phyloP scores from a whole-genome alignment of 2,329 filamentous ascomycete genomes.

The Paraphoma chrysanthemicola region DNA sequence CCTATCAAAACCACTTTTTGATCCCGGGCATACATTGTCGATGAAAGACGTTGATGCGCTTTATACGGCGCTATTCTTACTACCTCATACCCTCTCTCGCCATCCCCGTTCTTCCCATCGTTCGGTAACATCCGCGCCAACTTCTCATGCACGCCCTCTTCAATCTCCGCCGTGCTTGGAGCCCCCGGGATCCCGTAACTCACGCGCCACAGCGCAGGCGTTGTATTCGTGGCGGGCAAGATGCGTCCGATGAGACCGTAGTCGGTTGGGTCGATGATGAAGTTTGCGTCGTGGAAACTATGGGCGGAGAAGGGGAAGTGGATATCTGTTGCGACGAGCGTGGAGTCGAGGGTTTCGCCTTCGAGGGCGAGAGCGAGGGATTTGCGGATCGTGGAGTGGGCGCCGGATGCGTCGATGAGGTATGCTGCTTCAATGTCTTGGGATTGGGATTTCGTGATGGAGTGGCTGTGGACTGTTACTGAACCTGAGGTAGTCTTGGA shows the following conservation, averaged over 20 bases:
- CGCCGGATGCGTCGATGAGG: slow-evolving; percentile 42
- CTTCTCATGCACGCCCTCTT: slow-evolving; percentile 32
- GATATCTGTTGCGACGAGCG: slow-evolving; percentile 50
- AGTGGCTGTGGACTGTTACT: slow-evolving; percentile 10
- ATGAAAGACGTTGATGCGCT: slow-evolving; percentile 49
- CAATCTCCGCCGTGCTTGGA: slow-evolving; percentile 40
- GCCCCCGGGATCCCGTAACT: slow-evolving; percentile 48
- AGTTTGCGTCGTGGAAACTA: slow-evolving; percentile 51
- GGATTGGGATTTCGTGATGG: background rate
- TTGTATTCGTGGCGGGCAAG: slow-evolving; percentile 16
- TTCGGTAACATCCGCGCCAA: slow-evolving; percentile 40
- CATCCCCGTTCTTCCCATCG: slow-evolving; percentile 20
- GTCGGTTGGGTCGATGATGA: slow-evolving; percentile 47
- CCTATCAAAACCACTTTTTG: slow-evolving; percentile 44
- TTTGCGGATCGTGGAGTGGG: slow-evolving; percentile 30
- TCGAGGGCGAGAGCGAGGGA: slow-evolving; percentile 26
- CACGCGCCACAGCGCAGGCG: slow-evolving; percentile 49
- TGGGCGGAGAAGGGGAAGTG: slow-evolving; percentile 46
- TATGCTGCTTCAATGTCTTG: slow-evolving; percentile 30
- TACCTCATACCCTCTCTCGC: slow-evolving; percentile 35
- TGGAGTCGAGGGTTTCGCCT: slow-evolving; percentile 45
- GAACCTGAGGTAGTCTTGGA: too few relatives aligned
- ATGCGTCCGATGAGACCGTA: slow-evolving; percentile 49
- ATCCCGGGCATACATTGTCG: slow-evolving; percentile 25
- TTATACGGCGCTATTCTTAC: slow-evolving; percentile 49